Conservation (phyloP, 1,284 basidiomycete species). For the Rhodotorula sp. region DNA sequence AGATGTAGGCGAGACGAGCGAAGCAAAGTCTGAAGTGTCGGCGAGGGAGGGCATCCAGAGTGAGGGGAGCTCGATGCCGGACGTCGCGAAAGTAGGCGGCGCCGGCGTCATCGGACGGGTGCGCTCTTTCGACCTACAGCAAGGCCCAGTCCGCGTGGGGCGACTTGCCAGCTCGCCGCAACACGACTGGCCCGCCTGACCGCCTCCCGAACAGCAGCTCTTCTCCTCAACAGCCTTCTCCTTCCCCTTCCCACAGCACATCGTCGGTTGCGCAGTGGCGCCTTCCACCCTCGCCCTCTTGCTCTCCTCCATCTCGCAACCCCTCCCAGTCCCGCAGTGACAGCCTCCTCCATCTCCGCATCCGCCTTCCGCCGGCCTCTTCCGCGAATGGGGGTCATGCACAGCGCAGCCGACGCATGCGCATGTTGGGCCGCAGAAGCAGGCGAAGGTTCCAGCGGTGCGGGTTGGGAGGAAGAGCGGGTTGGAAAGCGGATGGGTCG, state of each 20-base stretch:
- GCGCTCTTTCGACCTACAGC: background rate
- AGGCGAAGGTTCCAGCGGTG: constrained; percentile 31
- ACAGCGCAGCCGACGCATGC: constrained; percentile 32
- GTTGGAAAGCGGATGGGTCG: too few species aligned
- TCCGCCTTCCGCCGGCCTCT: background rate
- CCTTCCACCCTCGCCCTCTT: background rate
- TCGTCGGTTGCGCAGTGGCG: background rate
- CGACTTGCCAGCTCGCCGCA: background rate
- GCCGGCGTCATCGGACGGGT: background rate
- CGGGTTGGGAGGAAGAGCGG: constrained; percentile 32
- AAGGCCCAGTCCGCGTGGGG: background rate
- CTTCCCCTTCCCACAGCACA: background rate
- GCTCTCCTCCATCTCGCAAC: background rate
- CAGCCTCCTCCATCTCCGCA: constrained; percentile 1
- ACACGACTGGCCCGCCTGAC: background rate
- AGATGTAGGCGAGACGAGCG: background rate
- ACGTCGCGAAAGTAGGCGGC: background rate
- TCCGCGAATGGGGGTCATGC: constrained; percentile 34
- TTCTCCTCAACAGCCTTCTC: background rate
- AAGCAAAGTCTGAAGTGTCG: background rate
- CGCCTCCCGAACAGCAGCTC: background rate
- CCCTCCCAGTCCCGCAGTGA: constrained; percentile 8
- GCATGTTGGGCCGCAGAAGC: constrained; percentile 39
- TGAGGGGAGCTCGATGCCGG: constrained; percentile 1
- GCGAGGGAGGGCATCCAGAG: background rate